Conservation (phyloP, 306 rosid genomes). For the Citrullus mucosospermus region DNA sequence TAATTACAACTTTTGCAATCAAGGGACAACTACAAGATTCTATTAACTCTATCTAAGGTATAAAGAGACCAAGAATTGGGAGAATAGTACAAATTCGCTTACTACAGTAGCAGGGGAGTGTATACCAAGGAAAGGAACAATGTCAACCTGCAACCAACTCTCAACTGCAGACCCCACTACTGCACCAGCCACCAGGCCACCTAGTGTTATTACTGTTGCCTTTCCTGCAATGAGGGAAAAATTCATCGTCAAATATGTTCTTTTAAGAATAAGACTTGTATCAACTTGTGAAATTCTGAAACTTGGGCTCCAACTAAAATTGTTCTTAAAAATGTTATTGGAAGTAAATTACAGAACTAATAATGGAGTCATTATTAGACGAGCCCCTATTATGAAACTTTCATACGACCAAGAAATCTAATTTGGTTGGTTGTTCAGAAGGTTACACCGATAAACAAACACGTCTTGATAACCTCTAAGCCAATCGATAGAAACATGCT, state of each 20-base stretch:
- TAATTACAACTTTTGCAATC: slow-evolving; percentile 60
- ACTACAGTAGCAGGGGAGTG: slow-evolving; percentile 93
- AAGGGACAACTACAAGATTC: slow-evolving; percentile 18
- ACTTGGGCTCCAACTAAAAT: neutral
- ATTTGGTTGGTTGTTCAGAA: neutral
- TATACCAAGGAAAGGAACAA: slow-evolving; percentile 89
- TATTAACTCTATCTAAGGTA: slow-evolving; percentile 53
- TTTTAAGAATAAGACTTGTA: neutral
- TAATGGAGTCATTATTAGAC: neutral
- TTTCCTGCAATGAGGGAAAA: slow-evolving; percentile 53
- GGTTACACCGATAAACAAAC: neutral
- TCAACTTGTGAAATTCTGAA: neutral
- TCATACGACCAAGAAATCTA: neutral
- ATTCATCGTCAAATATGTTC: neutral
- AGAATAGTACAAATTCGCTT: slow-evolving; percentile 69
- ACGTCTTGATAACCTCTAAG: neutral
- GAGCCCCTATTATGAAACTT: neutral
- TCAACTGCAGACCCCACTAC: slow-evolving; percentile 88
- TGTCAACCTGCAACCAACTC: slow-evolving; percentile 92
- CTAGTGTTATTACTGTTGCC: slow-evolving; percentile 75
- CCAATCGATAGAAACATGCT: neutral
- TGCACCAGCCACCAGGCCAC: slow-evolving; percentile 88
- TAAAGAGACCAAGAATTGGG: slow-evolving; percentile 85
- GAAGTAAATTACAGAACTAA: neutral
- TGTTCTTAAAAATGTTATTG: neutral